These are phyloP conservation scores for Suhomyces vadensis DNA, from an alignment of 805 yeast species.

Conservation along the genomic window DNA sequence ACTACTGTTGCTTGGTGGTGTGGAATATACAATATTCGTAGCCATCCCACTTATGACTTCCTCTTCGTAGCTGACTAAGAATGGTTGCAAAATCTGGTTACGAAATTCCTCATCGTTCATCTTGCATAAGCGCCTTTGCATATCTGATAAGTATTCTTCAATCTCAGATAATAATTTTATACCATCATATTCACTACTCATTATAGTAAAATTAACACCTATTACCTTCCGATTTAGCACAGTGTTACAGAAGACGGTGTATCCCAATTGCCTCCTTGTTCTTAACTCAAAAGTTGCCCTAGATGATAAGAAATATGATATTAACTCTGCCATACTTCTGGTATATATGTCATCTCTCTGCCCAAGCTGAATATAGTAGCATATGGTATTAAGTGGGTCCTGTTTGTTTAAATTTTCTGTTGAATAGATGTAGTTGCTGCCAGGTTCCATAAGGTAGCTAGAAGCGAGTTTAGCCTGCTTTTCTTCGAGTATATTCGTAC, in stretches of 20 bases:
- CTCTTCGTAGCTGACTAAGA: constrained; percentile 22
- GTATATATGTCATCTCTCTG: constrained; percentile 32
- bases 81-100: constrained; percentile 35
- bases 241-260: constrained; percentile 58
- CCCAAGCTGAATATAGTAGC: constrained; percentile 60
- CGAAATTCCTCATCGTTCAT: constrained; percentile 39
- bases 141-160: constrained; percentile 45
- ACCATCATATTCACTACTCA: constrained; percentile 51
- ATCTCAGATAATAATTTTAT: constrained; percentile 44
- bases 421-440: constrained; percentile 25
- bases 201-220: constrained; percentile 59
- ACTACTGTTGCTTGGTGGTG: constrained; percentile 30
- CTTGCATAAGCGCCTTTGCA: constrained; percentile 35
- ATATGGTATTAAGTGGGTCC: constrained; percentile 56
- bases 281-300: constrained; percentile 51
- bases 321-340: constrained; percentile 46
- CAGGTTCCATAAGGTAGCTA: constrained; percentile 28
- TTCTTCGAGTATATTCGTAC: constrained; percentile 9
- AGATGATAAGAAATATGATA: constrained; percentile 48
- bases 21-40: constrained; percentile 23
- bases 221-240: constrained; percentile 50
- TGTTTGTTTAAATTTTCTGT: constrained; percentile 31
- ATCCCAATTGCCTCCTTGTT: constrained; percentile 60
- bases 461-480: constrained; percentile 26
- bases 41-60: constrained; percentile 12